These are phyloP conservation scores for Fomitopsis palustris DNA, from an alignment of 1,284 basidiomycete species.

Conservation along the genomic window DNA sequence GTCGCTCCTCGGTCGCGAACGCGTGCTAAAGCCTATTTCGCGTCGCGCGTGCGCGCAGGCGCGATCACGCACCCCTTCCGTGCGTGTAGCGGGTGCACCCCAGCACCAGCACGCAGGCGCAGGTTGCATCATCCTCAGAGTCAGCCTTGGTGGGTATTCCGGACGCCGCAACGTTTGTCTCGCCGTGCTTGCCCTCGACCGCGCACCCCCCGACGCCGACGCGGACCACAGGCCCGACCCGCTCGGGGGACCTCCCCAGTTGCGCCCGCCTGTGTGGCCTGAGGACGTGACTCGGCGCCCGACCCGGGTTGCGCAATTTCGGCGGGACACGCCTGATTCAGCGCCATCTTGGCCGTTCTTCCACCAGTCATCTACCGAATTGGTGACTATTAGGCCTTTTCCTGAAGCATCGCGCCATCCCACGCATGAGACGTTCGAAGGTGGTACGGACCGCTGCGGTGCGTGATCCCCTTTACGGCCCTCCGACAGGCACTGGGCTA, in stretches of 20 bases:
- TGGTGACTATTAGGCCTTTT: not conserved
- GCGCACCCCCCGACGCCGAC: not conserved
- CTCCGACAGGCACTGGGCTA: too few species aligned
- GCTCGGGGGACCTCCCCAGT: not conserved
- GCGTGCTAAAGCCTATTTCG: conserved; percentile 2
- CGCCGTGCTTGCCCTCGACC: not conserved
- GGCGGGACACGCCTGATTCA: not conserved
- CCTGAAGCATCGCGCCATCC: not conserved
- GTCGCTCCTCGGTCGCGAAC: not conserved
- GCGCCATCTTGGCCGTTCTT: not conserved
- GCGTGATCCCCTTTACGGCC: not conserved
- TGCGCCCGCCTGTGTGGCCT: not conserved
- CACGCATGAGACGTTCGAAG: not conserved
- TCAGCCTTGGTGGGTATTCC: not conserved
- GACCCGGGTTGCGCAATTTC: not conserved
- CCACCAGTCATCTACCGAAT: not conserved
- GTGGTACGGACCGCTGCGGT: not conserved
- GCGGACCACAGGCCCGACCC: not conserved
- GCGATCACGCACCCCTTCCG: not conserved
- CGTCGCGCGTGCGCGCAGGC: not conserved
- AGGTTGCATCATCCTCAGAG: not conserved
- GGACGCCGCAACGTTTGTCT: not conserved
- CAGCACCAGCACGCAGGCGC: not conserved
- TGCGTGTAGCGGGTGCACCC: not conserved
- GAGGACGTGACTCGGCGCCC: not conserved